These are phyloP conservation scores for Vigna nakashimae DNA, from an alignment of 306 rosid species.

Conservation along the genomic window DNA sequence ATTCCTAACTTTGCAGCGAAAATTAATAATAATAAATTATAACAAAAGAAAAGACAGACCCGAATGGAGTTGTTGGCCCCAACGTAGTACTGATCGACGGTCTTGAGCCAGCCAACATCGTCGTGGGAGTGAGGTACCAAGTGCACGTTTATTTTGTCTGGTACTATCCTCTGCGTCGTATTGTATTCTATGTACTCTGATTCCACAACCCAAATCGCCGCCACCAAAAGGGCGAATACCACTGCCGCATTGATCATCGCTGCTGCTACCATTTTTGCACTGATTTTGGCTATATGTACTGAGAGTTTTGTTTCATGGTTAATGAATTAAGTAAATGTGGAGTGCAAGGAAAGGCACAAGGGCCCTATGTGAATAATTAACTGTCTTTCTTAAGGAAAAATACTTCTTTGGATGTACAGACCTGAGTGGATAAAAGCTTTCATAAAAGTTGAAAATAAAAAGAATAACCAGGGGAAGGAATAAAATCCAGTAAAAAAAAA, in stretches of 20 bases:
- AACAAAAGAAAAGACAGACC: slow-evolving; percentile 36
- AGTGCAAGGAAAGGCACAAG: slow-evolving; percentile 36
- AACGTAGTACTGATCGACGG: slow-evolving; percentile 87
- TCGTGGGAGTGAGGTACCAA: slow-evolving; percentile 91
- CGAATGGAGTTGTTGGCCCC: slow-evolving; percentile 88
- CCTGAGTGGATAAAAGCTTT: too few relatives aligned
- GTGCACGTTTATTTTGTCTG: slow-evolving; percentile 65
- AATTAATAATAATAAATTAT: not conserved
- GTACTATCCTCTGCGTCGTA: slow-evolving; percentile 61
- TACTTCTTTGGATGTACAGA: too few relatives aligned
- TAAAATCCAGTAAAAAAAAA: too few relatives aligned
- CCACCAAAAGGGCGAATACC: slow-evolving; percentile 40
- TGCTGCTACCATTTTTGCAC: not conserved
- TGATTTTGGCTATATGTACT: not conserved
- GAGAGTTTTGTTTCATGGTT: not conserved
- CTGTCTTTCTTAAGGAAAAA: too few relatives aligned
- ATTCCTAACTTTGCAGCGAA: not conserved
- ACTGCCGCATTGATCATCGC: slow-evolving; percentile 46
- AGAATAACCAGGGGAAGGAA: too few relatives aligned
- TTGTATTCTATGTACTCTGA: slow-evolving; percentile 74
- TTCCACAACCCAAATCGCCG: slow-evolving; percentile 39
- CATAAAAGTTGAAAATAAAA: too few relatives aligned
- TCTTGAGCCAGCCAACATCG: slow-evolving; percentile 92
- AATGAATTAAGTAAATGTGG: slow-evolving; percentile 16
- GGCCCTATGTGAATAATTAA: not conserved